Evolutionary conservation across 225 moss, liverwort and hornwort species (phyloP).

Genomic region (Takakia lepidozioides): DNA sequence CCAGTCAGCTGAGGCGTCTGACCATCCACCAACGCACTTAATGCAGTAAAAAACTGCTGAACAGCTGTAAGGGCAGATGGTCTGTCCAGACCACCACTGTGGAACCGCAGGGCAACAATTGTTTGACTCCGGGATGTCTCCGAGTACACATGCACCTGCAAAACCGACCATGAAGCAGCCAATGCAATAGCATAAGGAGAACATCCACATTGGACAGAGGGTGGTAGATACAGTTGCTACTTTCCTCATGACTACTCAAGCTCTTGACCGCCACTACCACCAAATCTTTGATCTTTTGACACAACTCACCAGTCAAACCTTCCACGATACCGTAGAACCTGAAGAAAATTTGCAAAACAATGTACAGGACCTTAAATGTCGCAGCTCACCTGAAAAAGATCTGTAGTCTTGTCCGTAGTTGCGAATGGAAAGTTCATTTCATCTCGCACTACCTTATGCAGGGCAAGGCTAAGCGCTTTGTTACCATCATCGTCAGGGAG

Average conservation of each 20-base stretch:
- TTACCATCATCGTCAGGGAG: slow-evolving; percentile 44
- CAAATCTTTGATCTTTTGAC: too few relatives aligned
- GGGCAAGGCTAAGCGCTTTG: slow-evolving; percentile 35
- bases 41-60: slow-evolving; percentile 45
- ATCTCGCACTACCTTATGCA: slow-evolving; percentile 34
- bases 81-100: slow-evolving; percentile 70
- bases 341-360: too few relatives aligned
- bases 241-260: too few relatives aligned
- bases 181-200: too few relatives aligned
- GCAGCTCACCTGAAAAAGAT: slow-evolving; percentile 38
- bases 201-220: too few relatives aligned
- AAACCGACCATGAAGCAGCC: too few relatives aligned
- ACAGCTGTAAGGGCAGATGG: slow-evolving; percentile 23
- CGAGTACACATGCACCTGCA: slow-evolving; percentile 60
- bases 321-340: too few relatives aligned
- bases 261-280: too few relatives aligned
- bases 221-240: too few relatives aligned
- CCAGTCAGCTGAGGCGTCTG: slow-evolving; percentile 26
- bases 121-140: slow-evolving; percentile 28
- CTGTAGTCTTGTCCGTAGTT: slow-evolving; percentile 40
- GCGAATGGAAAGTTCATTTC: slow-evolving; percentile 67
- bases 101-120: slow-evolving; percentile 53
- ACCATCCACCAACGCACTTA: slow-evolving; percentile 66
- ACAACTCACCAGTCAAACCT: too few relatives aligned
- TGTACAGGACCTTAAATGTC: too few relatives aligned